A percentile compares a stretch with the other conserved stretches of the same genome.
phyloP scores from a whole-genome alignment of 306 rosid genomes.

The Sicyos baderoa region DNA sequence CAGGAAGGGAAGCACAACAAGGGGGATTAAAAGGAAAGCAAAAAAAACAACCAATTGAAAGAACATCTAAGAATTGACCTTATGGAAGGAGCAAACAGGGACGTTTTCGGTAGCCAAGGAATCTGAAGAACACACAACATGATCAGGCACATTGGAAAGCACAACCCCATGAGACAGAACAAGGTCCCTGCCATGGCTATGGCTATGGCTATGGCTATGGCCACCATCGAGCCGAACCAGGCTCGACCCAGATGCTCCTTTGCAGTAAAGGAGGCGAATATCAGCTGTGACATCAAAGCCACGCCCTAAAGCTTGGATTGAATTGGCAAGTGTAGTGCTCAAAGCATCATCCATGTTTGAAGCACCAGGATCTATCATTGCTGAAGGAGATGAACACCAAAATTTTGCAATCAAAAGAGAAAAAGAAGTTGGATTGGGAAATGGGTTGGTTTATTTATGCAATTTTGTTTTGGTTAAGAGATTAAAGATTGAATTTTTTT shows the following conservation, averaged over 20 bases:
- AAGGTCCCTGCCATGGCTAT: conserved; percentile 42
- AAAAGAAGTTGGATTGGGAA: background rate
- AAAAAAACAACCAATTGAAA: background rate
- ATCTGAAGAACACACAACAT: conserved; percentile 43
- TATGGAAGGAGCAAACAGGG: conserved; percentile 54
- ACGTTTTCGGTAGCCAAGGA: conserved; percentile 30
- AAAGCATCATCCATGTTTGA: conserved; percentile 52
- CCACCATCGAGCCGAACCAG: conserved; percentile 56
- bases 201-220: conserved; percentile 18
- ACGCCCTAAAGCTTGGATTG: conserved; percentile 91
- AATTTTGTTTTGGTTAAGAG: background rate
- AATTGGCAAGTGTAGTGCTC: conserved; percentile 53
- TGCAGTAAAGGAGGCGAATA: conserved; percentile 86
- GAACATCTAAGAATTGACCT: conserved; percentile 43
- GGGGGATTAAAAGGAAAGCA: conserved; percentile 2
- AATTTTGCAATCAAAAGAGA: background rate
- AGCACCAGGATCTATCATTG: conserved; percentile 17
- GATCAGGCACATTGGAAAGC: conserved; percentile 54
- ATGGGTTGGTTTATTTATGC: conserved; percentile 14
- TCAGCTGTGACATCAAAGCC: conserved; percentile 96
- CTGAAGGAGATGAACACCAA: background rate
- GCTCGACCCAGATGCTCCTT: conserved; percentile 86
- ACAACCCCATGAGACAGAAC: conserved; percentile 35
- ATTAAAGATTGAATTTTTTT: background rate
- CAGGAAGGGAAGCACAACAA: conserved; percentile 17